Percentiles rank a stretch among this genome's conserved stretches.
Conservation (phyloP, 176 grass and related monocot genomes). For the Zoysia pacifica region DNA sequence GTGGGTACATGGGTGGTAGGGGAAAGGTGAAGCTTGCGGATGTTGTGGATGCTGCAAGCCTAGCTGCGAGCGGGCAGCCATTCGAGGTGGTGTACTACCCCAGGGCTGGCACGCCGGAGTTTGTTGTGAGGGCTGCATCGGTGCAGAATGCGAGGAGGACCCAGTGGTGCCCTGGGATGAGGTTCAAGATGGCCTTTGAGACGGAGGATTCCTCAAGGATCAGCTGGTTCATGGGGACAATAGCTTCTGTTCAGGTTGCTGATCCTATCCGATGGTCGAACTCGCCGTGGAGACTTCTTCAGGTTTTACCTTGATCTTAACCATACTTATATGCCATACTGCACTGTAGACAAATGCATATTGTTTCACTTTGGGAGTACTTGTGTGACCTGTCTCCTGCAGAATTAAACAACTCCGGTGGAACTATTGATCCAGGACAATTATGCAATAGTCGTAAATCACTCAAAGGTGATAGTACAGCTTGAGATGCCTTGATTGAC, state of each 20-base stretch:
- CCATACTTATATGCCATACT: neutral
- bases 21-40: constrained; percentile 50
- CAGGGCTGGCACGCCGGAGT: constrained; percentile 59
- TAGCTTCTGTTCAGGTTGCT: constrained; percentile 61
- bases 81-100: constrained; percentile 76
- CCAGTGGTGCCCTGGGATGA: constrained; percentile 72
- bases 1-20: constrained; percentile 46
- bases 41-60: constrained; percentile 45
- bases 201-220: constrained; percentile 78
- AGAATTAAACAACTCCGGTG: neutral
- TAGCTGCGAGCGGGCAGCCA: constrained; percentile 46
- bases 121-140: constrained; percentile 51
- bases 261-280: constrained; percentile 60
- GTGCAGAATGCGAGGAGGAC: constrained; percentile 59
- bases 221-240: constrained; percentile 76
- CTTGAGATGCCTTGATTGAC: constrained; percentile 17
- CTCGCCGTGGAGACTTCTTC: constrained; percentile 71
- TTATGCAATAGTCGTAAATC: neutral
- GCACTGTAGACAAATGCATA: neutral
- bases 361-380: neutral
- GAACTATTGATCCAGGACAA: neutral
- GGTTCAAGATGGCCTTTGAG: constrained; percentile 79
- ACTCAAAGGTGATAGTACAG: neutral
- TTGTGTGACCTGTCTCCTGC: neutral
- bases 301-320: constrained; percentile 32